These are phyloP conservation scores for Solanum clarkiae DNA, from an alignment of 257 asterid species.

Conservation along the genomic window DNA sequence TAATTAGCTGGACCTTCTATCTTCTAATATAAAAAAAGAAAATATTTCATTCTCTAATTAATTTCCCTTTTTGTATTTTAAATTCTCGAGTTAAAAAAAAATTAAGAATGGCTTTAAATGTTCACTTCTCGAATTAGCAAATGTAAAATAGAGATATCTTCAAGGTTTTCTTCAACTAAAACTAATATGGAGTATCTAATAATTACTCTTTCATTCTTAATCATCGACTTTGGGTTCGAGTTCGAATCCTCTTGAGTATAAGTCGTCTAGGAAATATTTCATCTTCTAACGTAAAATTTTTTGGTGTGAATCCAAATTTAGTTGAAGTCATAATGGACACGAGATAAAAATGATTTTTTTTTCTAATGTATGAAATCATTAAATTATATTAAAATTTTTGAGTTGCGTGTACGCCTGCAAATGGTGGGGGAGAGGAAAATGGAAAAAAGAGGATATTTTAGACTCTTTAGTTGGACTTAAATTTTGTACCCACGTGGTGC, in stretches of 20 bases:
- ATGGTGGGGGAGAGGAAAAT: not conserved
- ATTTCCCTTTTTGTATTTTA: not conserved
- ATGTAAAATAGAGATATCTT: not conserved
- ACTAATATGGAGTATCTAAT: not conserved
- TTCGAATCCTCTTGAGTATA: too few species aligned
- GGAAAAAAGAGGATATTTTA: not conserved
- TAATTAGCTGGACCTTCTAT: not conserved
- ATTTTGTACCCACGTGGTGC: not conserved
- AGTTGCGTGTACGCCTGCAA: not conserved
- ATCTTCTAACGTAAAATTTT: too few species aligned
- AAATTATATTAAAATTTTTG: not conserved
- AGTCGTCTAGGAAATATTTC: too few species aligned
- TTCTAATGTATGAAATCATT: not conserved
- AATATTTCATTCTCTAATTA: not conserved
- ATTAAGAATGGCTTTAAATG: not conserved
- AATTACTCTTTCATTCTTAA: too few species aligned
- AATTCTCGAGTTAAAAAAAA: not conserved
- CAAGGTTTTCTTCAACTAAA: not conserved
- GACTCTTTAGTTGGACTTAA: not conserved
- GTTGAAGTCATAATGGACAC: accelerated
- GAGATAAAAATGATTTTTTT: too few species aligned
- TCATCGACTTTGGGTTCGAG: too few species aligned
- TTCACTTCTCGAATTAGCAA: not conserved
- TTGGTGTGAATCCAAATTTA: too few species aligned
- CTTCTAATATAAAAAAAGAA: not conserved